phyloP scores from a whole-genome alignment of 1,284 basidiomycete genomes.

The Microbotryum saponariae region DNA sequence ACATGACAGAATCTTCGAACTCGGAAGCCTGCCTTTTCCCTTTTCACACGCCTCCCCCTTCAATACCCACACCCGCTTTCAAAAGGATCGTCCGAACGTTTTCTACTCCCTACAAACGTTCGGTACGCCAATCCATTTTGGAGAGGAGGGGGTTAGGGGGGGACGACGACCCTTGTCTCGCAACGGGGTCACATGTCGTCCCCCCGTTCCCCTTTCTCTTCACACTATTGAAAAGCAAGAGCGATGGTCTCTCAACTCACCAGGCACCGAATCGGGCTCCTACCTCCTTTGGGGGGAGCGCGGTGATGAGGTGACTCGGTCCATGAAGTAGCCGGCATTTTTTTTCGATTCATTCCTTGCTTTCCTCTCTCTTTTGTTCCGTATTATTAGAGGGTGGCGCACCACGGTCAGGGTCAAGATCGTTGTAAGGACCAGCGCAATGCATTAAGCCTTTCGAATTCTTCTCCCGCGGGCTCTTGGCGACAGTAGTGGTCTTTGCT shows the following conservation, averaged over 20 bases:
- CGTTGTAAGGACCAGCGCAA: no score
- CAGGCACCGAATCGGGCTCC: neutral
- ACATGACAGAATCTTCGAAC: neutral
- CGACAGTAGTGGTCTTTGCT: no score
- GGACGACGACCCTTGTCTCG: no score
- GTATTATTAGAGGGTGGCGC: no score
- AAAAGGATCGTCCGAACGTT: neutral
- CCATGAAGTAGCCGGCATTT: constrained; percentile 3
- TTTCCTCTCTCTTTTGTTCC: no score
- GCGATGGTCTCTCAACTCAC: constrained; percentile 8
- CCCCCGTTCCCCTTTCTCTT: neutral
- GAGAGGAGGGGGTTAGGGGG: no score
- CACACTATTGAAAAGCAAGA: neutral
- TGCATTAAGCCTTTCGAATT: no score
- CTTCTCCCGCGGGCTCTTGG: no score
- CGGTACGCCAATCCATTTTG: neutral
- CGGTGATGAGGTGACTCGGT: constrained; percentile 1
- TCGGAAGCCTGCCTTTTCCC: neutral
- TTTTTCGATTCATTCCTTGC: no score
- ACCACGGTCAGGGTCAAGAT: no score
- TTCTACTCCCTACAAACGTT: no score
- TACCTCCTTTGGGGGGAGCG: neutral
- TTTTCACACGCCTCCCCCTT: neutral
- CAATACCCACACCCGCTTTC: neutral
- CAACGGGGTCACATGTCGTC: no score